These are phyloP conservation scores for Fusarium albidum DNA, from an alignment of 2,329 filamentous ascomycete genomes.

Conservation along the genomic window DNA sequence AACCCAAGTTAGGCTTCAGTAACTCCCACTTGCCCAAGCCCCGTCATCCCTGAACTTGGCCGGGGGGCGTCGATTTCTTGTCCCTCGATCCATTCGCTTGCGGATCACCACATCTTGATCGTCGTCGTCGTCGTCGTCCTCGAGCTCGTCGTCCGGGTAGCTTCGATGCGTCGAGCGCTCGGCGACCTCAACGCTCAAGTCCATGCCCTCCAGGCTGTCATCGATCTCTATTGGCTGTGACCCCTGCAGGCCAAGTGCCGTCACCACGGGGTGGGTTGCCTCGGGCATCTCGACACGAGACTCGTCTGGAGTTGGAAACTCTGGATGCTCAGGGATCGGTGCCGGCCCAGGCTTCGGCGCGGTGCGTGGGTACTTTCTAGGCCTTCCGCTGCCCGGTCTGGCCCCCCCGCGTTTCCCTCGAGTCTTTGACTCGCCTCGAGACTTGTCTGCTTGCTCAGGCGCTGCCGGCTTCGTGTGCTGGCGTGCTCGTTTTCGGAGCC, in stretches of 20 bases:
- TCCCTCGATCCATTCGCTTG: slow-evolving; percentile 37
- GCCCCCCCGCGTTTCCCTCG: slow-evolving; percentile 49
- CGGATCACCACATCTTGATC: slow-evolving; percentile 44
- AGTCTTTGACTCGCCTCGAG: slow-evolving; percentile 40
- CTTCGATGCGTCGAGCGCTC: slow-evolving; percentile 26
- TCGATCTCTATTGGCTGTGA: slow-evolving; percentile 10
- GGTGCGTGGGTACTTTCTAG: slow-evolving; percentile 48
- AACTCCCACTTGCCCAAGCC: slow-evolving; percentile 17
- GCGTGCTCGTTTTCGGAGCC: slow-evolving; percentile 39
- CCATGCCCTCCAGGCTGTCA: slow-evolving; percentile 40
- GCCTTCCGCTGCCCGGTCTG: slow-evolving; percentile 49
- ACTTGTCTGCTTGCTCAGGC: slow-evolving; percentile 21
- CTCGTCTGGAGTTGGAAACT: slow-evolving; percentile 15
- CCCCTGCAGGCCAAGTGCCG: slow-evolving; percentile 2
- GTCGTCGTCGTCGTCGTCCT: slow-evolving; percentile 42
- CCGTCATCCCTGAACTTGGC: slow-evolving; percentile 49
- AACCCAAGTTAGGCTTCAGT: slow-evolving; percentile 6
- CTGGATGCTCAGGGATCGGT: slow-evolving; percentile 2
- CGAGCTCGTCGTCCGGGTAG: slow-evolving; percentile 22
- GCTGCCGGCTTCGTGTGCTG: slow-evolving; percentile 19
- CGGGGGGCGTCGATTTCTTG: slow-evolving; percentile 45
- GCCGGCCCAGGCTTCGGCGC: slow-evolving; percentile 28
- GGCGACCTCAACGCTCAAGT: slow-evolving; percentile 41
- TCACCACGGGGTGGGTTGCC: slow-evolving; percentile 18
- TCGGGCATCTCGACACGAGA: slow-evolving; percentile 22